Percentiles rank a stretch among this genome's conserved stretches.
phyloP scores from a whole-genome alignment of 2,329 filamentous ascomycete species.

The Phaeosphaeria sp. region DNA sequence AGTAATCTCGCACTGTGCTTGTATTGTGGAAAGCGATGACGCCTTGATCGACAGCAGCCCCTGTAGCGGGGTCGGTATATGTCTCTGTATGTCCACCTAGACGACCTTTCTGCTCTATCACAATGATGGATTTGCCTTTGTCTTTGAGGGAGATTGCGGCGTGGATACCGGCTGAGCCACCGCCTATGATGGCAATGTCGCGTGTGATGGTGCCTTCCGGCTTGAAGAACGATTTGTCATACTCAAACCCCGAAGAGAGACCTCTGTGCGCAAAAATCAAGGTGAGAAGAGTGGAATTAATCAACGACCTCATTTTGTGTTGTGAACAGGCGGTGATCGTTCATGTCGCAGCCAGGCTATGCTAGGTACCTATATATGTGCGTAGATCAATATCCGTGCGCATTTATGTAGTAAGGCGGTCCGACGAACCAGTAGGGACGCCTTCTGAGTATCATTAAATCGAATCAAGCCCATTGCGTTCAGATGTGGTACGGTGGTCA shows the following conservation, averaged over 20 bases:
- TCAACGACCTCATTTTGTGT: not conserved
- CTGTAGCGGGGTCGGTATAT: constrained; percentile 49
- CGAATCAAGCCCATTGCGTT: not conserved
- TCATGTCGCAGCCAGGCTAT: not conserved
- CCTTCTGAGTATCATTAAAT: too few species aligned
- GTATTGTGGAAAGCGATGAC: constrained; percentile 50
- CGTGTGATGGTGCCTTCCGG: constrained; percentile 4
- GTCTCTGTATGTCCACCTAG: constrained; percentile 60
- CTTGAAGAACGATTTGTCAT: not conserved
- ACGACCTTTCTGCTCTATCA: constrained; percentile 48
- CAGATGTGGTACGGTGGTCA: not conserved
- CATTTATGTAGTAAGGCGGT: not conserved
- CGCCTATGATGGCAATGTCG: constrained; percentile 51
- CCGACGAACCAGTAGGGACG: too few species aligned
- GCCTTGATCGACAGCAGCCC: constrained; percentile 43
- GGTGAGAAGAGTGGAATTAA: not conserved
- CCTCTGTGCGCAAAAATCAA: not conserved
- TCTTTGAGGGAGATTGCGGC: constrained; percentile 51
- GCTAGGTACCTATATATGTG: not conserved
- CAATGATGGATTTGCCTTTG: constrained; percentile 43
- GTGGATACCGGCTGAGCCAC: constrained; percentile 51
- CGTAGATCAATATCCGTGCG: not conserved
- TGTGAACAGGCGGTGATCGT: not conserved
- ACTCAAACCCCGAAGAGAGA: not conserved
- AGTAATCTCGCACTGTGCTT: constrained; percentile 43